A percentile compares a stretch with the other conserved stretches of the same genome.
Conservation (phyloP, 306 rosid species). For the Fragaria nilgerrensis region DNA sequence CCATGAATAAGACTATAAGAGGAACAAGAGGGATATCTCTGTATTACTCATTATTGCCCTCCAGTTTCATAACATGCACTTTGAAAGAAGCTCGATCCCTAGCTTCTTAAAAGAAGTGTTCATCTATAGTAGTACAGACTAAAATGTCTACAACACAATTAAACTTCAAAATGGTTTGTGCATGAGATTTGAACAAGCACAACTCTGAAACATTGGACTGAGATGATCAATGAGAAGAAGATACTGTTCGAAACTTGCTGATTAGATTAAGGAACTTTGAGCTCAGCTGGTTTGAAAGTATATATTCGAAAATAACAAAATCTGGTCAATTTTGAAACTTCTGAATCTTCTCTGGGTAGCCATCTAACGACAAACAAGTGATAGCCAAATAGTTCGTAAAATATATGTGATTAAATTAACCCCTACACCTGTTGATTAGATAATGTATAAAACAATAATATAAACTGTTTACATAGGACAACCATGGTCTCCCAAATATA, state of each 20-base stretch:
- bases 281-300: background rate
- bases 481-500: background rate
- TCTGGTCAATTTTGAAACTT: background rate
- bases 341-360: background rate
- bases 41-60: too few species aligned
- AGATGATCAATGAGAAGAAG: too few species aligned
- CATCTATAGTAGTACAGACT: too few species aligned
- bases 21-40: too few species aligned
- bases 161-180: too few species aligned
- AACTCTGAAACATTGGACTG: too few species aligned
- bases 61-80: too few species aligned
- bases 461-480: background rate
- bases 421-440: background rate
- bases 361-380: background rate
- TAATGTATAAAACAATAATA: background rate
- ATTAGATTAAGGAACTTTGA: background rate
- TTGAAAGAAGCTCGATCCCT: too few species aligned
- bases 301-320: background rate
- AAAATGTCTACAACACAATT: too few species aligned
- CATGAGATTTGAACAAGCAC: too few species aligned
- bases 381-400: background rate
- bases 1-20: too few species aligned
- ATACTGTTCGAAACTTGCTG: background rate
- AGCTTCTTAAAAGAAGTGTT: too few species aligned
- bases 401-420: background rate